Evolutionary conservation across 2,329 filamentous ascomycete genomes (phyloP).

Genomic region (Trichoderma citrinoviride): DNA sequence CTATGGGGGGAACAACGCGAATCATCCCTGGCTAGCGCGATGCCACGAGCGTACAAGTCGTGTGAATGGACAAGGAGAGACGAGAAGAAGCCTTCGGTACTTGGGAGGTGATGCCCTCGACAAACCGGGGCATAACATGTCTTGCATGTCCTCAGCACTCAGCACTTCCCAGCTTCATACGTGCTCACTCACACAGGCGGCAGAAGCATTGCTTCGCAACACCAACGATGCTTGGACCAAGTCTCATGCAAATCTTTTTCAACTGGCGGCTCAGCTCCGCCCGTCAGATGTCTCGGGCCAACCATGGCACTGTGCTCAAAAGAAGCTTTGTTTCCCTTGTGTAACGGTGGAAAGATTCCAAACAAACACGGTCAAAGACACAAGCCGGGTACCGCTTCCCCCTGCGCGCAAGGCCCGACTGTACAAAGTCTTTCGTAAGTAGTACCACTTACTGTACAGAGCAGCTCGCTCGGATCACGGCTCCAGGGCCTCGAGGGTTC

Average conservation of each 20-base stretch:
- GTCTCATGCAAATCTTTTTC: background rate
- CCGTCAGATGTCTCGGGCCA: constrained; percentile 9
- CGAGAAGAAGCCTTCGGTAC: too few relatives aligned
- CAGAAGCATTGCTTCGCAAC: too few relatives aligned
- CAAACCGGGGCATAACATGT: too few relatives aligned
- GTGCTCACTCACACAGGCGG: too few relatives aligned
- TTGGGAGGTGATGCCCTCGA: too few relatives aligned
- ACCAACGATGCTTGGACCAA: background rate
- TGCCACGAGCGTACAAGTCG: background rate
- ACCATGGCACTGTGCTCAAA: background rate
- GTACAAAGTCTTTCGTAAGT: too few relatives aligned
- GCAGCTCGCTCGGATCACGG: constrained; percentile 17
- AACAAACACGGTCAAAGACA: background rate
- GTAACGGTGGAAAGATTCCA: background rate
- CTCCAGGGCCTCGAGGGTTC: constrained; percentile 9
- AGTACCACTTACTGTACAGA: too few relatives aligned
- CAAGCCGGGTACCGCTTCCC: background rate
- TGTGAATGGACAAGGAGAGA: too few relatives aligned
- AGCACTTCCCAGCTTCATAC: too few relatives aligned
- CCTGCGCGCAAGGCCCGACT: background rate
- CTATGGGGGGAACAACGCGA: background rate
- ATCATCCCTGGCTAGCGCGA: background rate
- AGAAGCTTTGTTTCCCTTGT: background rate
- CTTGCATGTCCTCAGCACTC: too few relatives aligned
- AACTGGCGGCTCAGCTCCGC: constrained; percentile 8